Percentiles rank a stretch among this genome's conserved stretches.
Evolutionary conservation across 2,329 filamentous ascomycete genomes (phyloP).

Genomic region (Penicillium glabrum): DNA sequence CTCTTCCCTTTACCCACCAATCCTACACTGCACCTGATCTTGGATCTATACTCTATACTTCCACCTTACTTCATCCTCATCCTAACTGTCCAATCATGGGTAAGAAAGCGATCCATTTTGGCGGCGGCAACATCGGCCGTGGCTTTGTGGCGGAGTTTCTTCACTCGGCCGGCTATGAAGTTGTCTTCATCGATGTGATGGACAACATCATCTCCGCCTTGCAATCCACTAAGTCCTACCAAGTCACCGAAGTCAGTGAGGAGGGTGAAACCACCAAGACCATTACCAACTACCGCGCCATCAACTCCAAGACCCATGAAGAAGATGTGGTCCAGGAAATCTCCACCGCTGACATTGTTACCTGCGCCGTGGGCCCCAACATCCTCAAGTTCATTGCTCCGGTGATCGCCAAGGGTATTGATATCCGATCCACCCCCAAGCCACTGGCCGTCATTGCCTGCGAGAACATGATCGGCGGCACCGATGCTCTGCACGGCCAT

Average conservation of each 20-base stretch:
- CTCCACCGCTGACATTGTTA: slow-evolving; percentile 82
- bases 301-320: slow-evolving; percentile 90
- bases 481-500: slow-evolving; percentile 77
- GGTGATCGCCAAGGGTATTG: slow-evolving; percentile 91
- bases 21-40: slow-evolving; percentile 1
- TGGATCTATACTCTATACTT: neutral
- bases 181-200: slow-evolving; percentile 94
- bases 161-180: slow-evolving; percentile 91
- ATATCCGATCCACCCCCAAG: slow-evolving; percentile 63
- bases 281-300: slow-evolving; percentile 93
- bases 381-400: slow-evolving; percentile 96
- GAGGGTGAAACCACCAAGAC: slow-evolving; percentile 77
- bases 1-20: neutral
- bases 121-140: slow-evolving; percentile 82
- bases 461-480: slow-evolving; percentile 96
- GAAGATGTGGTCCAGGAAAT: slow-evolving; percentile 81
- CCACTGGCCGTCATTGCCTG: slow-evolving; percentile 93
- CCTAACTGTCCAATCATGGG: slow-evolving; percentile 29
- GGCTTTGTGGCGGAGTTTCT: slow-evolving; percentile 90
- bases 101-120: slow-evolving; percentile 80
- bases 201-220: slow-evolving; percentile 77
- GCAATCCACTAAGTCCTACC: slow-evolving; percentile 74
- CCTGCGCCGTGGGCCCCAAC: slow-evolving; percentile 94
- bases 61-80: neutral
- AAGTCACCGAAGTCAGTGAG: slow-evolving; percentile 86